These are phyloP conservation scores for Populus nigra DNA, from an alignment of 345 rosid species.

Conservation along the genomic window DNA sequence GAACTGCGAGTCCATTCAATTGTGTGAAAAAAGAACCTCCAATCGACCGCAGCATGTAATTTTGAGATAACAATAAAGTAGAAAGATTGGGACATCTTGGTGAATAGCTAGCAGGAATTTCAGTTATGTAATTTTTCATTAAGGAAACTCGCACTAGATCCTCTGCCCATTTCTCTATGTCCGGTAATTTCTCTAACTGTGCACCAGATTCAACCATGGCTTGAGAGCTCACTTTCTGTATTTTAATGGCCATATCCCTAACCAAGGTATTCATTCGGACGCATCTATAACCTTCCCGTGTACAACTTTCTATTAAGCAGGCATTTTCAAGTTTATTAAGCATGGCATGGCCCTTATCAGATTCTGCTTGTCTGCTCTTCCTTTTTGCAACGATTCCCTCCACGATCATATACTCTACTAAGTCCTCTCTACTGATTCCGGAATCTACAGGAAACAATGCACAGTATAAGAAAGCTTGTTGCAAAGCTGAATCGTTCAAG, in stretches of 20 bases:
- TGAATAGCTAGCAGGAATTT: not conserved
- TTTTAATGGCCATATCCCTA: slow-evolving; percentile 28
- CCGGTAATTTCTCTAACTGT: not conserved
- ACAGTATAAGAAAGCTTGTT: slow-evolving; percentile 22
- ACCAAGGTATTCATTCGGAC: slow-evolving; percentile 28
- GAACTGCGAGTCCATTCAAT: not conserved
- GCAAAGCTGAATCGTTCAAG: slow-evolving; percentile 9
- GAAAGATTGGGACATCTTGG: slow-evolving; percentile 15
- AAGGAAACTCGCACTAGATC: slow-evolving; percentile 18
- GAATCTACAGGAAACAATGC: slow-evolving; percentile 23
- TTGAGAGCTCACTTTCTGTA: not conserved
- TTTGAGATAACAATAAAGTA: not conserved
- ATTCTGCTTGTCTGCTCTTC: slow-evolving; percentile 8
- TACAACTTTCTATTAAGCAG: slow-evolving; percentile 7
- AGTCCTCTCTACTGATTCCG: not conserved
- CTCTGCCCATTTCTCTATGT: not conserved
- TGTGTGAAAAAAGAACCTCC: not conserved
- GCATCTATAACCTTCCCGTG: not conserved
- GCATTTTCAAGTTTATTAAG: slow-evolving; percentile 15
- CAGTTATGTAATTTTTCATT: not conserved
- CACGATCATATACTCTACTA: slow-evolving; percentile 17
- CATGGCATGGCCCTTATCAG: slow-evolving; percentile 13
- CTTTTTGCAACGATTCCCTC: slow-evolving; percentile 23
- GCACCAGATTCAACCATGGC: not conserved
- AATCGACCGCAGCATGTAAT: not conserved